Base-by-base conservation (phyloP, 345 rosid species). In the Physaria fendleri region DNA sequence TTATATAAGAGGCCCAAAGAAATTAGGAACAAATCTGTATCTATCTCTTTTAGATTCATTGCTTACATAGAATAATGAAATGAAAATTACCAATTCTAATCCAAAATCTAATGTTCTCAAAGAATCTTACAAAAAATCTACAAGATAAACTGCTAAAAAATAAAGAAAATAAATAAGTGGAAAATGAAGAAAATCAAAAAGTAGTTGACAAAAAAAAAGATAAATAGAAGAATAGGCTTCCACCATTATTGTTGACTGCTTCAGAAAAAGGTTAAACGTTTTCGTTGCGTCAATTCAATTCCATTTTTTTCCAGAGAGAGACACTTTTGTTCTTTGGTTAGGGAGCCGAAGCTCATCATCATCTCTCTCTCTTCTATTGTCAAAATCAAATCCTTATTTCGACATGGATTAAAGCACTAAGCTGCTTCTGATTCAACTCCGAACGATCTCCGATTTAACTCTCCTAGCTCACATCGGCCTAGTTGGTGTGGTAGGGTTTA, bases 211-310 rank as follows among this genome's bases (percentile, higher is more conserved):
- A 50, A 64, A 30, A 7, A 16, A 45, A 5, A 21, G 40, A 65
- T 37, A 18, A 25, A 46, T 39, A 20, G 24, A 4, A 37, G 17
- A 38, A 53, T 59, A 69, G 59, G 68, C 38, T 69, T 69, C 67
- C 68, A 61, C 67, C 68, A 61, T 61, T 45, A 54, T 53, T 69
- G 68, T 60, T 69, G 73, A 69, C 73, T 38, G 67, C 57, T 53
- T 69, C 50, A 13, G 59, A 54, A 12, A 55, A 67, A 38, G 27
- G 18, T 18, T 22, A 51, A 33, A 28, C 62, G 22, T 37, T 45
- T n/a, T 16, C 53, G 68, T 20, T 5, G 24, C 53, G 25, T 67
- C 65, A 50, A 22, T 25, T 32, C 11, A 6, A 62, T 62, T 62
- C 66, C 58, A 27, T 62, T 59, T 34, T 22, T 23, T 43, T 17